phyloP scores from a whole-genome alignment of 805 yeast species.

The Komagataella pastoris region DNA sequence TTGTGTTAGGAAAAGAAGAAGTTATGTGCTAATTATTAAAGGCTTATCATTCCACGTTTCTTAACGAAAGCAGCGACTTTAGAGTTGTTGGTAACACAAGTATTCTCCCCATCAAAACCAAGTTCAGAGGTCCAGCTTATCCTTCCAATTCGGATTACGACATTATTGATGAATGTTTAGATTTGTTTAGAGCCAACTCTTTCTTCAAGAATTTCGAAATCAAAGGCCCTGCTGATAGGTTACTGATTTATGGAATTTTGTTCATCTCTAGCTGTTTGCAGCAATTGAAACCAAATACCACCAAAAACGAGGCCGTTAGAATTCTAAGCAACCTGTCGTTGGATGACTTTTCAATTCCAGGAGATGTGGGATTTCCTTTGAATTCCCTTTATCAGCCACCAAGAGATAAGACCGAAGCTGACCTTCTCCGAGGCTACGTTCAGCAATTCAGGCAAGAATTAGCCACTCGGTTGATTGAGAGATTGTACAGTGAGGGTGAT shows the following conservation, averaged over 20 bases:
- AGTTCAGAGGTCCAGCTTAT: conserved; percentile 84
- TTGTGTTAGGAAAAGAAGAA: conserved; percentile 1
- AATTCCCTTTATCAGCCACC: conserved; percentile 72
- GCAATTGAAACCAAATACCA: conserved; percentile 34
- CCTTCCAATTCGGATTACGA: conserved; percentile 71
- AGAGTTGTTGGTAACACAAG: conserved; percentile 70
- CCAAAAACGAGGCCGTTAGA: conserved; percentile 47
- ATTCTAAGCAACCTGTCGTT: conserved; percentile 74
- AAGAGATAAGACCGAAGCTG: conserved; percentile 58
- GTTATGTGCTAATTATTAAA: conserved; percentile 5
- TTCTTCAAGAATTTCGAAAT: conserved; percentile 96
- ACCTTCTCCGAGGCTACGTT: conserved; percentile 67
- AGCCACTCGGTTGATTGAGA: conserved; percentile 62
- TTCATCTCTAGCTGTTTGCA: conserved; percentile 78
- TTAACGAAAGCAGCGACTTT: conserved; percentile 41
- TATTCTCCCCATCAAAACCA: conserved; percentile 74
- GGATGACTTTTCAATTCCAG: conserved; percentile 85
- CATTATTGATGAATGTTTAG: conserved; percentile 82
- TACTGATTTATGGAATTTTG: conserved; percentile 85
- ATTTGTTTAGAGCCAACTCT: conserved; percentile 89
- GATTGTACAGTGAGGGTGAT: conserved; percentile 52
- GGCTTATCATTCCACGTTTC: conserved; percentile 75
- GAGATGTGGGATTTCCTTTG: conserved; percentile 89
- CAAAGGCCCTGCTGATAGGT: conserved; percentile 88
- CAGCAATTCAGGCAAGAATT: conserved; percentile 93